Evolutionary conservation across 768 basidiomycete species (phyloP), one percentile per base, ranked within the genome.

Genomic region (Lactifluus volemus): DNA sequence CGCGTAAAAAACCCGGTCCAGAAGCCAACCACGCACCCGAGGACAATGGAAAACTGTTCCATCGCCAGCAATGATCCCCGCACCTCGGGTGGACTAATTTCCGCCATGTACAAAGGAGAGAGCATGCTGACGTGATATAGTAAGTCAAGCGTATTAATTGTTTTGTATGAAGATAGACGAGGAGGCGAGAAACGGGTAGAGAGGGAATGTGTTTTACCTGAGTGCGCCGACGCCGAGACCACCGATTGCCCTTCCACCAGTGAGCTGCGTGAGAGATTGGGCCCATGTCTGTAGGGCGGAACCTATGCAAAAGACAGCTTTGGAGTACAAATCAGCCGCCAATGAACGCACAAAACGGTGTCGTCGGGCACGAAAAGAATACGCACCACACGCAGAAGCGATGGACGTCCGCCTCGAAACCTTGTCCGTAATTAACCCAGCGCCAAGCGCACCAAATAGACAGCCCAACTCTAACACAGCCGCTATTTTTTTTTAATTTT

Each of bases 1-100:
- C 89, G 82, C 0, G 89, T 92, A 48, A 81, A 67, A 68, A 87
- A 92, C 0, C 89, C 90, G 4, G 81, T 79, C 89, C 90, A 92
- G 67, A 92, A 92, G 2, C 89, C 89, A 14, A 88, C 73, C 0
- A 92, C 88, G 5, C 90, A 89, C 3, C 89, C 90, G 0, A 86
- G 73, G 14, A 92, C 89, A 53, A 92, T 92, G 19, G 86, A 82
- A 47, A 90, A 79, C 60, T 92, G 89, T 67, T 92, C 89, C 3
- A 92, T 75, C 1, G 88, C 84, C 73, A 91, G 78, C 19, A 92
- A 78, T 0, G 89, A 88, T 10, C 89, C 89, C 15, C 90, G 80
- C 0, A 86, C 77, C 71, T 90, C 88, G 0, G 89, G 89, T 10
- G 89, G 81, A 63, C 86, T 86, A 54, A 92, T 92, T 73, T 92